Evolutionary conservation across 139 green algal species (phyloP), one percentile per base, ranked within the genome.

Genomic region (Micractinium conductrix): DNA sequence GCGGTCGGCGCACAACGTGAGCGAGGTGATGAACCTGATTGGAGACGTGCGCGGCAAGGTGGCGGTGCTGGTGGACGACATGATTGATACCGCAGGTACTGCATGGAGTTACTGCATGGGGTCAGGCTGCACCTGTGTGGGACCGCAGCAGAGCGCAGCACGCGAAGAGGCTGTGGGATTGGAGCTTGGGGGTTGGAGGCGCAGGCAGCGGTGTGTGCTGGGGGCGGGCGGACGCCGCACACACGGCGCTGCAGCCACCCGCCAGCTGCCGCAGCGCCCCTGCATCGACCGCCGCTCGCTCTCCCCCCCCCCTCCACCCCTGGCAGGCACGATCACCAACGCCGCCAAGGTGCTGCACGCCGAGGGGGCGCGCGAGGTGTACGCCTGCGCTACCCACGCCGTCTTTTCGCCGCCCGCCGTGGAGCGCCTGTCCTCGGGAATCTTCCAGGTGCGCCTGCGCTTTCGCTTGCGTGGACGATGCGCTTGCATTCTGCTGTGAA

Each of bases 21-120:
- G 89, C 75, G 96, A 99, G 92, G 97, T 99, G 55, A 99, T 99
- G 97, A 99, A 99, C 92, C 86, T 99, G 19, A 99, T 99, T 84
- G 97, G 97, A 26, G 97, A 99, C 85, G 97, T 99, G 35, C 86
- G 92, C 26, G 97, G 96, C 88, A 99, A 99, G 94, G 96, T 98
- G 72, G 96, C 95, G 0, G 96, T 99, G 76, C 95, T 99, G 87
- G 96, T 99, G 79, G 97, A 99, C 87, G 97, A 99, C 93, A 99
- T 99, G 97, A 99, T 99, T 70, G 97, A 99, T 92, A 99, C 96
- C 0, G 96, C 86, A 7, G 81, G 79, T 88, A n/a, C n/a, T n/a
- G n/a, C n/a, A n/a, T n/a, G n/a, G n/a, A n/a, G n/a, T n/a, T n/a
- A n/a, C n/a, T n/a, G n/a, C n/a, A n/a, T n/a, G n/a, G n/a, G n/a